Evolutionary conservation across 306 rosid species (phyloP), one percentile per base, ranked within the genome.

Genomic region (Abrus precatorius): DNA sequence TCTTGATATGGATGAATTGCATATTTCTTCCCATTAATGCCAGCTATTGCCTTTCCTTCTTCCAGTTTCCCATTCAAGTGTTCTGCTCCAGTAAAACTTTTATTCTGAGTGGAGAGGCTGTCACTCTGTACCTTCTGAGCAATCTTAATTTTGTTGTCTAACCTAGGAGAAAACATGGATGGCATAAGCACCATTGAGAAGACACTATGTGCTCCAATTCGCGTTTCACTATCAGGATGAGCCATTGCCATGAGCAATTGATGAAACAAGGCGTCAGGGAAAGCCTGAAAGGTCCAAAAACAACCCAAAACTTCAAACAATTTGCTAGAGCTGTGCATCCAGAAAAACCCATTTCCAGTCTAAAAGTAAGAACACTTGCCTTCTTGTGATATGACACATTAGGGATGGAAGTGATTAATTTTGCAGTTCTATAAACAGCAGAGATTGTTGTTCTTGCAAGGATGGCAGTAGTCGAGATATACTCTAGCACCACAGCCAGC

Each of bases 201-300:
- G 63, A 95, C 83, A 84, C 89, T 64, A 13, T 95, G 97, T 11
- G 98, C 98, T 77, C 97, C 94, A 66, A 93, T 86, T 80, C 96
- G 93, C 81, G 94, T 92, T 84, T 93, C 97, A 67, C 60, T 85
- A 82, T 95, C 99, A 43, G 92, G 92, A 85, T 95, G 97, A 69
- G 92, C 84, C 99, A 95, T 95, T 54, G 92, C 89, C 55, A 95
- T 82, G 81, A 95, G 99, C 94, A 95, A 87, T 67, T 93, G 99
- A 88, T 95, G 99, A 88, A 95, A 92, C 76, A 95, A 86, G 69
- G 94, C 98, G 86, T 95, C 99, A 62, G 99, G 99, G 84, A 95
- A 95, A 80, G 93, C 90, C 99, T 95, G 89, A 36, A 76, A 60
- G 47, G 65, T 49, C 68, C 72, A 80, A 70, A 76, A 70, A 56